These are phyloP conservation scores for Epichloe glyceriae DNA, from an alignment of 2,329 filamentous ascomycete species.

Conservation along the genomic window DNA sequence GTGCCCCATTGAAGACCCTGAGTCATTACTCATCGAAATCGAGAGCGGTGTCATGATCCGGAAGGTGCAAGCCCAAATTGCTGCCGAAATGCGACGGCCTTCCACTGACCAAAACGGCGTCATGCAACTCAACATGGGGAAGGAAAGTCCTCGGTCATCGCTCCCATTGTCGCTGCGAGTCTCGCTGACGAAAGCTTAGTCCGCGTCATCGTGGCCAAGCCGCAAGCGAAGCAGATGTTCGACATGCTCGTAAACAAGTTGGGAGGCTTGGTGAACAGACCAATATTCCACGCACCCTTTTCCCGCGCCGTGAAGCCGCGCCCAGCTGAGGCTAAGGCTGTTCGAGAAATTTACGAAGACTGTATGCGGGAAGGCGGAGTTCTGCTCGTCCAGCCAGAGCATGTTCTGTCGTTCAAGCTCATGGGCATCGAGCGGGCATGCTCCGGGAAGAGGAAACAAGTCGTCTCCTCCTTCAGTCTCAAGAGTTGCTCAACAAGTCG, in stretches of 20 bases:
- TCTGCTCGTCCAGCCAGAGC: constrained; percentile 49
- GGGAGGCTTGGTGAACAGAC: constrained; percentile 40
- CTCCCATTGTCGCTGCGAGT: constrained; percentile 45
- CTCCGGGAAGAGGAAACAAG: constrained; percentile 16
- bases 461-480: constrained; percentile 22
- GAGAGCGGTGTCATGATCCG: constrained; percentile 52
- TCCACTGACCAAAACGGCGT: constrained; percentile 31
- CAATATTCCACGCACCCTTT: constrained; percentile 45
- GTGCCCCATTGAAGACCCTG: constrained; percentile 37
- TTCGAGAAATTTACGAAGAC: constrained; percentile 27
- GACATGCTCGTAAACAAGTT: constrained; percentile 22
- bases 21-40: constrained; percentile 51
- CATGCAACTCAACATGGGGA: constrained; percentile 60
- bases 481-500: constrained; percentile 29
- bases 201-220: constrained; percentile 47
- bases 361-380: constrained; percentile 41
- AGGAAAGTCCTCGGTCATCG: constrained; percentile 57
- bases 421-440: constrained; percentile 41
- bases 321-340: constrained; percentile 14
- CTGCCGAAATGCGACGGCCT: constrained; percentile 38
- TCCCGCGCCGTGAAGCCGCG: constrained; percentile 33
- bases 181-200: constrained; percentile 41
- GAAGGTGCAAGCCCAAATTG: constrained; percentile 43
- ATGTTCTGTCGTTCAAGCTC: constrained; percentile 49
- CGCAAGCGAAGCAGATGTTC: constrained; percentile 42